Conservation (phyloP, 257 asterid species). For the Verbena officinalis region DNA sequence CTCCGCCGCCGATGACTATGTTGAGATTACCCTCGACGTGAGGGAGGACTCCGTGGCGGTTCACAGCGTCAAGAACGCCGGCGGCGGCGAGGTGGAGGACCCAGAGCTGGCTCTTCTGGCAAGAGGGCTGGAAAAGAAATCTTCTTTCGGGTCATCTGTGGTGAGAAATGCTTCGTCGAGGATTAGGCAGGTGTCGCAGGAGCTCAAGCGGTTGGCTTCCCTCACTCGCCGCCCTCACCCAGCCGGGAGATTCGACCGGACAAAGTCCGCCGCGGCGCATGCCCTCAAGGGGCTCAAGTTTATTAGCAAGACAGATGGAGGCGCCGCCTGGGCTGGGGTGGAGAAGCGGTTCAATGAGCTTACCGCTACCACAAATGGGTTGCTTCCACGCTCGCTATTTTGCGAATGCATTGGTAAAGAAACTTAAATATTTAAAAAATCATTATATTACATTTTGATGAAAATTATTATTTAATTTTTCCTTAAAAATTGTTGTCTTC, state of each 20-base stretch:
- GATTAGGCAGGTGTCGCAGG: slow-evolving; percentile 76
- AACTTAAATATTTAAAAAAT: neutral
- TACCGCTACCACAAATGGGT: slow-evolving; percentile 51
- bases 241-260: slow-evolving; percentile 59
- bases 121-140: slow-evolving; percentile 64
- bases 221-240: slow-evolving; percentile 46
- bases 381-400: slow-evolving; percentile 68
- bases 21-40: slow-evolving; percentile 90
- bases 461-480: too few species aligned
- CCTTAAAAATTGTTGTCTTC: neutral
- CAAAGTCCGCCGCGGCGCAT: slow-evolving; percentile 76
- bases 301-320: slow-evolving; percentile 83
- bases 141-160: slow-evolving; percentile 64
- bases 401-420: slow-evolving; percentile 86
- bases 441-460: neutral
- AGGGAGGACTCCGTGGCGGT: slow-evolving; percentile 91
- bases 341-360: slow-evolving; percentile 68
- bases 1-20: slow-evolving; percentile 58
- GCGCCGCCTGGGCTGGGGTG: slow-evolving; percentile 82
- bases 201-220: slow-evolving; percentile 77
- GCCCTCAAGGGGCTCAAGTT: slow-evolving; percentile 93
- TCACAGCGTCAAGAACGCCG: slow-evolving; percentile 83
- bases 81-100: slow-evolving; percentile 82
- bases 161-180: slow-evolving; percentile 76
- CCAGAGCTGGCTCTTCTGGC: slow-evolving; percentile 85